Evolutionary conservation across 495 filamentous ascomycete genomes (phyloP), one percentile per base, ranked within the genome.

Genomic region (Glarea lozoyensis): DNA sequence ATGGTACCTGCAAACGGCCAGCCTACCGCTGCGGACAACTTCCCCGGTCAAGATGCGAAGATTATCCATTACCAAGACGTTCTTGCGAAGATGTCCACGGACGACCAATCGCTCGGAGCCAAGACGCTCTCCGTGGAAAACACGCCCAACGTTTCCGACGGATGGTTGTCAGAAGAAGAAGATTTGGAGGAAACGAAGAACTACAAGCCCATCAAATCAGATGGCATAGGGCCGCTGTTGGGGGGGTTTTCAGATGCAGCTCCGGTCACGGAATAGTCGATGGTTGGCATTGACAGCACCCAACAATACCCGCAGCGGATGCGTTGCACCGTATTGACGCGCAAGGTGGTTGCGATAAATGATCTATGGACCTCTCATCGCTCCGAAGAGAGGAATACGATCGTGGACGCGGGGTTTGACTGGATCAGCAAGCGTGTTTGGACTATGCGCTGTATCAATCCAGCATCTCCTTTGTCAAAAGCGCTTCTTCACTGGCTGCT

Each of bases 31-130:
- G 12, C 42, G n/a, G 57, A 54, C 49, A 48, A 57, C 49, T 61
- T 64, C 37, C 49, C 53, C 33, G 54, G 37, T 17, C 50, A 57
- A 11, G 70, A 74, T 37, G 58, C 64, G 11, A 66, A 60, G 42
- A 43, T 67, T 4, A 57, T 63, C 20, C 70, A 65, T 10, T 76
- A 74, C 49, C 70, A 73, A 32, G 65, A 62, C 36, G 63, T 76
- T 40, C 60, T 76, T 29, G 66, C 71, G 23, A 75, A 73, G 36
- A 64, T 50, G 59, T 70, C 56, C 62, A 67, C 48, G 65, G 62
- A 69, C n/a, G 67, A 73, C 23, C 64, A 70, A 40, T 60, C 53
- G 40, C 57, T 61, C 31, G 67, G 69, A 44, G 48, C 68, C 55
- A 62, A 64, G 52, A 62, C 54, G 32, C n/a, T 43, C 20, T 42